Evolutionary conservation across 1,139 yeast species (phyloP), one percentile per base, ranked within the genome.

Genomic region (Saccharomyces hybrid): DNA sequence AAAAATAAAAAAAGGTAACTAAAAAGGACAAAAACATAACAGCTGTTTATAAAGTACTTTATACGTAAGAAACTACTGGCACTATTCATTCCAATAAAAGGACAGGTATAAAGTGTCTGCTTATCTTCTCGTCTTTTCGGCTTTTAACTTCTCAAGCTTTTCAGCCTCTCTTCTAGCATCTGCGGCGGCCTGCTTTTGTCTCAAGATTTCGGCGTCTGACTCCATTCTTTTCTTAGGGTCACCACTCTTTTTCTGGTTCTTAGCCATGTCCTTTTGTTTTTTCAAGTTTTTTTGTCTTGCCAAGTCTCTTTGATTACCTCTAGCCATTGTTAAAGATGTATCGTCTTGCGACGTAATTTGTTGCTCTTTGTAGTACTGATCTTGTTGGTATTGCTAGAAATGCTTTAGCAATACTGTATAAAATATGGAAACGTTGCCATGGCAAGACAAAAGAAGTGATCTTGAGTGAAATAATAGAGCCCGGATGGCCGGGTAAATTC

Each of bases 301-400:
- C 65, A 88, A 80, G 51, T 93, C 99, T 71, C 99, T 81, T 73
- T 93, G 98, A 72, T 93, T 93, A 32, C 99, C 99, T 77, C 99
- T 82, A 52, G 96, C 85, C 98, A 91, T 91, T 53, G 52, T 68
- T 51, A 32, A 38, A 11, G 31, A 20, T 49, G 51, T 27, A 20
- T 14, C 32, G 32, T 20, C 44, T 23, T 16, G 44, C 25, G 44
- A 38, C 44, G 44, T 38, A 5, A 16, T 8, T 16, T 38, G 44
- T 5, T 9, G 25, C 13, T 20, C 3, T 11, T 3, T 38, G 44
- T 16, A 8, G 44, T 38, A 11, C 4, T 38, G 13, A 9, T 20
- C 25, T 11, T 20, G 23, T 38, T 9, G 44, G 25, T 2, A 5
- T 5, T 4, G 44, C 44, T 38, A 16, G 6, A 16, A 20, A 16